Conservation (phyloP, 2,329 filamentous ascomycete genomes). For the Colletotrichum sp. region DNA sequence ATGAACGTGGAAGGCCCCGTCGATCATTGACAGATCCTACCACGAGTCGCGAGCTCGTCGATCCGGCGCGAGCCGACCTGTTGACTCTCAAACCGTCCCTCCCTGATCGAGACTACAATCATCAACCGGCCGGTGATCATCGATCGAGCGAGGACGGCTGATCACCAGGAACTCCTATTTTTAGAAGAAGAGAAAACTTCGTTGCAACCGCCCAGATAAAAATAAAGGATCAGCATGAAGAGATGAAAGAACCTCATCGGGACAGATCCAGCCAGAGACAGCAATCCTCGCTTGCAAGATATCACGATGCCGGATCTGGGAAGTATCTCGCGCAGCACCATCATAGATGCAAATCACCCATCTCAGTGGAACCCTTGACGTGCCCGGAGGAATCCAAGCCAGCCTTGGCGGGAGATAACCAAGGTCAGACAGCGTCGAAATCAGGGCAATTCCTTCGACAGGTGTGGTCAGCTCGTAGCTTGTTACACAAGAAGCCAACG, state of each 20-base stretch:
- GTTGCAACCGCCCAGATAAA: not conserved
- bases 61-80: not conserved
- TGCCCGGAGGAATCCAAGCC: not conserved
- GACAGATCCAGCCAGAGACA: not conserved
- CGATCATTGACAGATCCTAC: not conserved
- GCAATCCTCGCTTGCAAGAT: not conserved
- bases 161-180: not conserved
- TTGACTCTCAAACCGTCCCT: not conserved
- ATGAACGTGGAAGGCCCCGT: not conserved
- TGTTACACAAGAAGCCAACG: not conserved
- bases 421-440: not conserved
- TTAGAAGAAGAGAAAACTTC: not conserved
- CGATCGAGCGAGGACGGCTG: not conserved
- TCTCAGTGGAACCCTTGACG: not conserved
- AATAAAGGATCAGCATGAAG: not conserved
- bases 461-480: not conserved
- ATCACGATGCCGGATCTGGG: not conserved
- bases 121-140: not conserved
- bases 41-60: not conserved
- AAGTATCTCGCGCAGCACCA: not conserved
- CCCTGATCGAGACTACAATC: not conserved
- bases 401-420: not conserved
- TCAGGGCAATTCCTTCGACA: not conserved
- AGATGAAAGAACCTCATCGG: not conserved
- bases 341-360: not conserved